phyloP scores from a whole-genome alignment of 192 early-diverging fungal species.

The Paraglomus brasilianum region DNA sequence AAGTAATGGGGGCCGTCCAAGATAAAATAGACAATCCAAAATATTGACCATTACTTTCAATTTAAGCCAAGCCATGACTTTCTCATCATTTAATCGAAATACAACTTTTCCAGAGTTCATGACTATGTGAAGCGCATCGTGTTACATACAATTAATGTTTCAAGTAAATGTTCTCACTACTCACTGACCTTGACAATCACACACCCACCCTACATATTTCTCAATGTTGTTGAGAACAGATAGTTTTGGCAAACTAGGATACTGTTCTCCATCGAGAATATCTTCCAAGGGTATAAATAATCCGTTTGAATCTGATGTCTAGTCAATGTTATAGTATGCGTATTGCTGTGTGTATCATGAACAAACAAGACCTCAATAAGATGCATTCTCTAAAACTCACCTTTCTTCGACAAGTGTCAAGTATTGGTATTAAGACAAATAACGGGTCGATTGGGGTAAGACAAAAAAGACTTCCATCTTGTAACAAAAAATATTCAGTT shows the following conservation, averaged over 20 bases:
- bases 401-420: conserved; percentile 42
- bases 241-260: conserved; percentile 39
- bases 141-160: background rate
- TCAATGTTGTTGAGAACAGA: conserved; percentile 29
- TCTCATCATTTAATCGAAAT: conserved; percentile 41
- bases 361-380: background rate
- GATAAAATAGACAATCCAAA: too few species aligned
- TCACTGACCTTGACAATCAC: conserved; percentile 33
- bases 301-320: conserved; percentile 35
- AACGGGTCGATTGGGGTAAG: conserved; percentile 48
- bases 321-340: background rate
- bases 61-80: conserved; percentile 42
- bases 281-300: conserved; percentile 37
- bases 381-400: background rate
- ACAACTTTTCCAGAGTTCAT: conserved; percentile 21
- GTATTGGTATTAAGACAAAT: conserved; percentile 46
- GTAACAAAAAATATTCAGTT: background rate
- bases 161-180: background rate
- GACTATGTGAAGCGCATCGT: background rate
- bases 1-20: too few species aligned
- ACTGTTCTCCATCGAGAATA: conserved; percentile 42
- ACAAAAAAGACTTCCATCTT: conserved; percentile 46
- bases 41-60: conserved; percentile 28
- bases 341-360: background rate
- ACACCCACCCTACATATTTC: conserved; percentile 31